These are phyloP conservation scores for Papiliotrema flavescens DNA, from an alignment of 1,284 basidiomycete species.

Conservation along the genomic window DNA sequence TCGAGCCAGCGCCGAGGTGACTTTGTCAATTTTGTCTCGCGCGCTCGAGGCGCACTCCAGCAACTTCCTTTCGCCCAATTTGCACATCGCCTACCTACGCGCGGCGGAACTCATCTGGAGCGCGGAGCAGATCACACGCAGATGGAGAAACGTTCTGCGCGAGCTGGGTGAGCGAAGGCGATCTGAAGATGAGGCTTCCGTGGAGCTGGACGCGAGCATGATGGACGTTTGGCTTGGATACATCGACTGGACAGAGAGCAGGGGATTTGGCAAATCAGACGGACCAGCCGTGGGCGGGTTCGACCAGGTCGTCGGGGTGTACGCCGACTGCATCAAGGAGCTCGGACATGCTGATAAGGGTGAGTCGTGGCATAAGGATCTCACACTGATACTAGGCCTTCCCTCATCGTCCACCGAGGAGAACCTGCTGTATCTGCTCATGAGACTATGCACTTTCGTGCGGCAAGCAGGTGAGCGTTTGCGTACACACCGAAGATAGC, in stretches of 20 bases:
- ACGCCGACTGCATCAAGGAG: constrained; percentile 30
- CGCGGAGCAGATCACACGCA: constrained; percentile 29
- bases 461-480: constrained; percentile 66
- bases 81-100: constrained; percentile 41
- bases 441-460: constrained; percentile 55
- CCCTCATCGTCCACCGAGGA: constrained; percentile 31
- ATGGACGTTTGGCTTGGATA: constrained; percentile 42
- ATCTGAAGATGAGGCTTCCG: neutral
- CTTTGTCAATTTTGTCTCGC: constrained; percentile 38
- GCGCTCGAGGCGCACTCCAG: constrained; percentile 29
- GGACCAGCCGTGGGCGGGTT: constrained; percentile 23
- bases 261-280: constrained; percentile 30
- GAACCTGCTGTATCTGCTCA: constrained; percentile 43
- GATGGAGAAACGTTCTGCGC: constrained; percentile 41
- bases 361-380: neutral
- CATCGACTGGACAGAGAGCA: constrained; percentile 44
- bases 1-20: constrained; percentile 39
- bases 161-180: constrained; percentile 17
- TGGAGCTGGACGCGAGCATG: constrained; percentile 22
- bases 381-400: neutral
- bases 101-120: constrained; percentile 40
- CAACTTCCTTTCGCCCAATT: constrained; percentile 25
- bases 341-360: neutral
- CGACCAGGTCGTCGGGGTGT: constrained; percentile 43
- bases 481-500: neutral